Evolutionary conservation across 768 basidiomycete genomes (phyloP).

Genomic region (Serendipita sp.): DNA sequence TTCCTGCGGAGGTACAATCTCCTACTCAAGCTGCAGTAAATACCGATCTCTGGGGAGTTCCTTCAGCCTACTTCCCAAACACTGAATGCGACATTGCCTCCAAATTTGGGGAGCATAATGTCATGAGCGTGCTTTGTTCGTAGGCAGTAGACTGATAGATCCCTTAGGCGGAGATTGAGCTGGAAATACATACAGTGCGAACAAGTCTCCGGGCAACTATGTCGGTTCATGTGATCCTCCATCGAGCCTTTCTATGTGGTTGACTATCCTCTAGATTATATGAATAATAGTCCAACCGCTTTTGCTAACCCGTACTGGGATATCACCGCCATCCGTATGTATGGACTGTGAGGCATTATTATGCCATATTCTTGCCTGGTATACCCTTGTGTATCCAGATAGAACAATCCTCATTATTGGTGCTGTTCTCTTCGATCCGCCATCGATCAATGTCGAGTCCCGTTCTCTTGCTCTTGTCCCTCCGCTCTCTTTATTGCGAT

Average conservation of each 20-base stretch:
- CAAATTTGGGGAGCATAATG: constrained; percentile 35
- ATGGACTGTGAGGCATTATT: constrained; percentile 14
- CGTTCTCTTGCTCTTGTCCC: too few species aligned
- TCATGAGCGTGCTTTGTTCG: constrained; percentile 19
- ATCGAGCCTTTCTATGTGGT: constrained; percentile 8
- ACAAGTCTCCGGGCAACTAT: neutral
- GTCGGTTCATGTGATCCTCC: constrained; percentile 10
- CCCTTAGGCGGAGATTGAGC: constrained; percentile 42
- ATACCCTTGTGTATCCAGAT: too few species aligned
- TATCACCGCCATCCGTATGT: constrained; percentile 41
- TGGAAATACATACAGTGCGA: constrained; percentile 26
- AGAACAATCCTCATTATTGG: too few species aligned
- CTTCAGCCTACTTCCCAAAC: constrained; percentile 37
- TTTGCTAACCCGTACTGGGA: constrained; percentile 60
- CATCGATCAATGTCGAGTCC: too few species aligned
- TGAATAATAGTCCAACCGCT: constrained; percentile 47
- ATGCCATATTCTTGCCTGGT: too few species aligned
- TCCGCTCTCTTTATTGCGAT: too few species aligned
- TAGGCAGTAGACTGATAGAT: neutral
- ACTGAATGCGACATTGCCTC: constrained; percentile 34
- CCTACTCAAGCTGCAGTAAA: constrained; percentile 26
- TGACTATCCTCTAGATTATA: constrained; percentile 18
- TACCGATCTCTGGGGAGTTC: constrained; percentile 36
- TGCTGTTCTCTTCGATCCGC: too few species aligned
- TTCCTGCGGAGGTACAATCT: constrained; percentile 29